Evolutionary conservation across 1,284 basidiomycete species (phyloP), one percentile per base, ranked within the genome.

Genomic region (Kalmanozyma brasiliensis): DNA sequence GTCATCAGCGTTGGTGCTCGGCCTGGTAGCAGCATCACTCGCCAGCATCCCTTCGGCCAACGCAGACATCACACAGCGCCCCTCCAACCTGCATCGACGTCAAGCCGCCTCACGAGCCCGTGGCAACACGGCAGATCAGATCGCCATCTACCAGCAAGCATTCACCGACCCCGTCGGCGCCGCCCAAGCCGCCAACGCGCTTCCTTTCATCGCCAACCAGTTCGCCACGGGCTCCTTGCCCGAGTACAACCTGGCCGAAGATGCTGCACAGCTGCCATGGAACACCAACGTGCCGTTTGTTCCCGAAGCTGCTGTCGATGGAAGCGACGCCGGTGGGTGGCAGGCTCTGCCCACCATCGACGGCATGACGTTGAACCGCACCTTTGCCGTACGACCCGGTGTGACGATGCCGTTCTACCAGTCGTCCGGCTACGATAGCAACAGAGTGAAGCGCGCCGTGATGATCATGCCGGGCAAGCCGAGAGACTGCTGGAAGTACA

Each of bases 271-370:
- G 48, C 73, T 77, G 20, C 66, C 72, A 1, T 76, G 75, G 76
- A 74, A 66, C 46, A n/a, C 46, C 11, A 64, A 65, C 35, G 66
- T 77, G 1, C 37, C 45, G 20, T 74, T 59, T 19, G 35, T 58
- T 14, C 35, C 52, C 24, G 71, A 63, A 46, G 73, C 75, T 1
- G 57, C 35, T 14, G 73, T 78, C 20, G 49, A 66, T 14, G 67
- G 70, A 14, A 55, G 36, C 32, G 40, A 51, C 4, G 53, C 59
- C 8, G 57, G 47, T 5, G 93, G 93, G 1, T 82, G 77, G 72
- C 6, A 59, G 10, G 49, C 34, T 2, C 35, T 82, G 1, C 79
- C 80, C 2, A 29, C 53, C 0, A 46, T 80, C 9, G 24, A 43
- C 4, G 65, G 49, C 13, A 81, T 80, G 58, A 53, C 60, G 22